Percentiles rank a stretch among this genome's conserved stretches.
Conservation (phyloP, 306 rosid species). For the Malus sylvestris region DNA sequence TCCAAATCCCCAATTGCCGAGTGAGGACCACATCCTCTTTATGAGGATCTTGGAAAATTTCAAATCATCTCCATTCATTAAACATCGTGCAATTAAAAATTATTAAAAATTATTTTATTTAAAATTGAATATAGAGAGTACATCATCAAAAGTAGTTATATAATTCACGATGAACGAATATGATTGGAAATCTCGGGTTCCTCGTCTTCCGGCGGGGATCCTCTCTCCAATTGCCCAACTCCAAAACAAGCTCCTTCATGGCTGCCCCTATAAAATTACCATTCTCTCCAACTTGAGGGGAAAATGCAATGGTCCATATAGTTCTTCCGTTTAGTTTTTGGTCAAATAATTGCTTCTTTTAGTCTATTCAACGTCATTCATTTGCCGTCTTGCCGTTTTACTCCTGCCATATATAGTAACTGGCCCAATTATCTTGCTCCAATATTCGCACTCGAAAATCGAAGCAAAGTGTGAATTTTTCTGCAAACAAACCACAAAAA, state of each 20-base stretch:
- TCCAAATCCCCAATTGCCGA: too few relatives aligned
- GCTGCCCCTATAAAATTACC: not conserved
- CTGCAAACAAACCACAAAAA: not conserved
- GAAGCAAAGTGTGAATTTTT: not conserved
- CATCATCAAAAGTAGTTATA: rapidly evolving
- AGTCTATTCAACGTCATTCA: not conserved
- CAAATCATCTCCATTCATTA: rapidly evolving
- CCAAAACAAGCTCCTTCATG: not conserved
- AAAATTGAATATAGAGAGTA: too few relatives aligned
- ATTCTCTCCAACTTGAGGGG: not conserved
- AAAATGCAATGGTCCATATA: too few relatives aligned
- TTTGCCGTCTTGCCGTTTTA: not conserved
- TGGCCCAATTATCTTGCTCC: not conserved
- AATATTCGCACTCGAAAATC: not conserved
- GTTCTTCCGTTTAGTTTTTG: not conserved
- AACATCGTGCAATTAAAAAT: rapidly evolving
- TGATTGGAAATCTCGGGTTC: too few relatives aligned
- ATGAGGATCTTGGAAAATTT: too few relatives aligned
- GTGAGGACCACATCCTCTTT: too few relatives aligned
- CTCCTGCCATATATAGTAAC: not conserved
- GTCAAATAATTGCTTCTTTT: not conserved
- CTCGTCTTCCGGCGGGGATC: too few relatives aligned
- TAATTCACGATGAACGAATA: too few relatives aligned
- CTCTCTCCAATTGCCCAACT: not conserved
- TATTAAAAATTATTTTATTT: too few relatives aligned